phyloP scores from a whole-genome alignment of 306 rosid species.

The Sophora flavescens region DNA sequence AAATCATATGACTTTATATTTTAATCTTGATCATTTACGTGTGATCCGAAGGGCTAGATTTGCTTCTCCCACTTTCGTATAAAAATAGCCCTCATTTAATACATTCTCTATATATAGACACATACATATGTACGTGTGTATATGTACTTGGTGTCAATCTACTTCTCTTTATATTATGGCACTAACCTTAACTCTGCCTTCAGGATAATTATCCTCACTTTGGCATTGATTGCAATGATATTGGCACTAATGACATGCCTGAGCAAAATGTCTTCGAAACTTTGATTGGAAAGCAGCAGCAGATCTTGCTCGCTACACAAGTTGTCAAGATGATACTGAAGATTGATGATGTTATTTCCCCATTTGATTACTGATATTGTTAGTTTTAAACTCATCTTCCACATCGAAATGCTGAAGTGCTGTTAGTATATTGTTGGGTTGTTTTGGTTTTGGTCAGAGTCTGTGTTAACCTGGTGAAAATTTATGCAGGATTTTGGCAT shows the following conservation, averaged over 20 bases:
- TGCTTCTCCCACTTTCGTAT: too few species aligned
- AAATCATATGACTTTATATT: too few species aligned
- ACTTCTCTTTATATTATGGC: not conserved
- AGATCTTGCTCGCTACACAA: constrained; percentile 89
- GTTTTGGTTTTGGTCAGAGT: not conserved
- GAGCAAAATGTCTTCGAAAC: constrained; percentile 94
- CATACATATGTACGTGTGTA: too few species aligned
- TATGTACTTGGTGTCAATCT: too few species aligned
- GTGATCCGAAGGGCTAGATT: too few species aligned
- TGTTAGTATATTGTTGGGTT: not conserved
- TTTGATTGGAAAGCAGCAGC: constrained; percentile 96
- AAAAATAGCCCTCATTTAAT: too few species aligned
- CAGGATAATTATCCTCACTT: constrained; percentile 81
- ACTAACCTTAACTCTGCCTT: constrained; percentile 27
- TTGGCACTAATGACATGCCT: constrained; percentile 93
- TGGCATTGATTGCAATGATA: constrained; percentile 94
- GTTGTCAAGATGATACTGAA: constrained; percentile 97
- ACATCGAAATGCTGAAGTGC: not conserved
- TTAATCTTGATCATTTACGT: too few species aligned
- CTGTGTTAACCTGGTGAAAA: not conserved
- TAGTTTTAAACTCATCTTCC: not conserved
- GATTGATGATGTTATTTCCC: constrained; percentile 93
- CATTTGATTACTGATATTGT: constrained; percentile 62
- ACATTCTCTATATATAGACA: too few species aligned
- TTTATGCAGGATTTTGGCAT: not conserved